Evolutionary conservation across 2,329 filamentous ascomycete genomes (phyloP), one percentile per base, ranked within the genome.

Genomic region (Arachnopeziza araneosa): DNA sequence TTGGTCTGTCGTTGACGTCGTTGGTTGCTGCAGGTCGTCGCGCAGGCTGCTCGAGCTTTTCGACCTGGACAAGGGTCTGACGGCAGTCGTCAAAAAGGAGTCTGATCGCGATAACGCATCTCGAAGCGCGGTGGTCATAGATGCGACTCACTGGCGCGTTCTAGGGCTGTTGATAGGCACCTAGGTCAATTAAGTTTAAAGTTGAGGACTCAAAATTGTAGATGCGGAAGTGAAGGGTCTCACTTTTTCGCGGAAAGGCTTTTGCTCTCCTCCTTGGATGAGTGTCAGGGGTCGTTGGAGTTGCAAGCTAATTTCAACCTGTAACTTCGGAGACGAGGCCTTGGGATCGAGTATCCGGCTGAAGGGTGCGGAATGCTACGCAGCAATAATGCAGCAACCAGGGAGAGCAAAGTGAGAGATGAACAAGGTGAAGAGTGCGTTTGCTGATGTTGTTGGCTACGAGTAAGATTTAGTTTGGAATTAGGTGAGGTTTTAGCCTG

Each of bases 81-180:
- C 56, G 56, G 57, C 52, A 63, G 59, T 52, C 52, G 51, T 53
- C 52, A 61, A 56, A 50, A 58, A 58, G 52, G 60, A 62, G 60
- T 66, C 63, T 62, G 64, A 61, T 62, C 60, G 61, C 54, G 62
- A 55, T 24, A 63, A 51, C 57, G 58, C 62, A 64, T 66, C 60
- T 54, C 57, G 57, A 55, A 66, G 57, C 57, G 57, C 59, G 54
- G 57, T 54, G 57, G 61, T 63, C 64, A 66, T 66, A 60, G 55
- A 44, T 36, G 50, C 17, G 57, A 55, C 22, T 49, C 26, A 44
- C 17, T 44, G 36, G 36, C 36, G 36, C 17, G 36, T 44, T 44
- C 17, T 44, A 19, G 36, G 36, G 36, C 17, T 12, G 36, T 14
- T 44, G 36, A 44, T 44, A 44, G 36, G 36, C 36, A 19, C 36